Conservation (phyloP, 2,329 filamentous ascomycete genomes). For the Coniella lustricola region DNA sequence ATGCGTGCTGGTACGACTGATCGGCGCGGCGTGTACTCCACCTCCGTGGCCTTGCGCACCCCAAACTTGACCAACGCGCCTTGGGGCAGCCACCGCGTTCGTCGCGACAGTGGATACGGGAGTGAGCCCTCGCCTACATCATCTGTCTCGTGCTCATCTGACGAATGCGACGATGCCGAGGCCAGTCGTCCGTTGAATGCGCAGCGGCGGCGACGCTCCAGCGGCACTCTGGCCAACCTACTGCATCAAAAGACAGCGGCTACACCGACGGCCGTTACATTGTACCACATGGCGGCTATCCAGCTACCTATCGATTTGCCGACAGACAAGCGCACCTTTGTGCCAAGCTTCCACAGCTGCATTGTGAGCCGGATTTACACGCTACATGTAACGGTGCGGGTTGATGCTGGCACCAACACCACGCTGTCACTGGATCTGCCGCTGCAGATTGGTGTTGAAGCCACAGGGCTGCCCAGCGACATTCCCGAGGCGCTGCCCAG, state of each 20-base stretch:
- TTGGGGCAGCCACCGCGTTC: slow-evolving; percentile 35
- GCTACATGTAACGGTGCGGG: slow-evolving; percentile 37
- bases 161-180: slow-evolving; percentile 25
- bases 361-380: slow-evolving; percentile 50
- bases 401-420: slow-evolving; percentile 32
- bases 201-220: not conserved
- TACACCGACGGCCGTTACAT: slow-evolving; percentile 20
- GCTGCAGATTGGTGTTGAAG: slow-evolving; percentile 43
- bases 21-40: slow-evolving; percentile 40
- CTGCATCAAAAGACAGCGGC: not conserved
- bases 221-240: not conserved
- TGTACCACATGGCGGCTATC: slow-evolving; percentile 35
- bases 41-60: slow-evolving; percentile 34
- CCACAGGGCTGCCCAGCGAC: slow-evolving; percentile 6
- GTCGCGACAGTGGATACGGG: slow-evolving; percentile 49
- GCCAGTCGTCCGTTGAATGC: slow-evolving; percentile 10
- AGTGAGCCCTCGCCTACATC: slow-evolving; percentile 32
- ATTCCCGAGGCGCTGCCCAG: slow-evolving; percentile 35
- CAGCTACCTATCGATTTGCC: slow-evolving; percentile 44
- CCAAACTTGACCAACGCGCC: slow-evolving; percentile 25
- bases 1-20: slow-evolving; percentile 30
- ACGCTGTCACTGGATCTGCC: slow-evolving; percentile 40
- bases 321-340: slow-evolving; percentile 39
- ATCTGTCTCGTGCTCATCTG: slow-evolving; percentile 20
- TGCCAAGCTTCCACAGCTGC: slow-evolving; percentile 54